Evolutionary conservation across 257 asterid species (phyloP).

Genomic region (Marsdenia floribunda): DNA sequence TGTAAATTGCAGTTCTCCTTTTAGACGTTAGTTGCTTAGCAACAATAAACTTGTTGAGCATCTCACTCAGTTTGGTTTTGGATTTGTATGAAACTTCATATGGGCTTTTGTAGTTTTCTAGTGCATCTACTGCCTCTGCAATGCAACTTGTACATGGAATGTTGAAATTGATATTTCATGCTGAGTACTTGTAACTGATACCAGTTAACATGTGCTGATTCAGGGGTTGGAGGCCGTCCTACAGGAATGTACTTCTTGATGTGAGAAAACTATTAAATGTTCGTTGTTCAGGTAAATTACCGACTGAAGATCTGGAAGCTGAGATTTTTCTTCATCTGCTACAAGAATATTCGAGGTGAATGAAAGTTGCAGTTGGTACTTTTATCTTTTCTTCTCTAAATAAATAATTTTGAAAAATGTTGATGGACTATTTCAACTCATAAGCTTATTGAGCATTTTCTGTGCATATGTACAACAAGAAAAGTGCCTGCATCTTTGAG

Average conservation of each 20-base stretch:
- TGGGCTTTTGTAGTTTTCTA: not conserved
- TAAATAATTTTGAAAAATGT: not conserved
- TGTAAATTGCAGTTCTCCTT: not conserved
- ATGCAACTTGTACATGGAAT: not conserved
- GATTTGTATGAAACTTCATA: not conserved
- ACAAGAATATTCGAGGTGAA: conserved; percentile 76
- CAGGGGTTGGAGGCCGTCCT: conserved; percentile 98
- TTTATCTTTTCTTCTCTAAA: not conserved
- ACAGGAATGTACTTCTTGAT: conserved; percentile 73
- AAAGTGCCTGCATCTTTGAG: not conserved
- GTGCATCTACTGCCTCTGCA: not conserved
- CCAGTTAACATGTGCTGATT: conserved; percentile 13
- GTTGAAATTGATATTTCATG: not conserved
- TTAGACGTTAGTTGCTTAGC: not conserved
- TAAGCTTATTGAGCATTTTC: conserved; percentile 3
- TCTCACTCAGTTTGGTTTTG: not conserved
- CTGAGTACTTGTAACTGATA: conserved; percentile 2
- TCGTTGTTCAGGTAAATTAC: conserved; percentile 75
- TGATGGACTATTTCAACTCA: not conserved
- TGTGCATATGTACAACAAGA: not conserved
- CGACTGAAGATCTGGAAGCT: conserved; percentile 76
- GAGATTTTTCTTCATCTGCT: conserved; percentile 92
- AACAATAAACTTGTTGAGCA: not conserved
- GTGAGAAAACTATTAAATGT: conserved; percentile 61
- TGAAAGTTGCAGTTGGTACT: not conserved